Base-by-base conservation (phyloP, 331 rosid genomes). In the Saraca asoca region DNA sequence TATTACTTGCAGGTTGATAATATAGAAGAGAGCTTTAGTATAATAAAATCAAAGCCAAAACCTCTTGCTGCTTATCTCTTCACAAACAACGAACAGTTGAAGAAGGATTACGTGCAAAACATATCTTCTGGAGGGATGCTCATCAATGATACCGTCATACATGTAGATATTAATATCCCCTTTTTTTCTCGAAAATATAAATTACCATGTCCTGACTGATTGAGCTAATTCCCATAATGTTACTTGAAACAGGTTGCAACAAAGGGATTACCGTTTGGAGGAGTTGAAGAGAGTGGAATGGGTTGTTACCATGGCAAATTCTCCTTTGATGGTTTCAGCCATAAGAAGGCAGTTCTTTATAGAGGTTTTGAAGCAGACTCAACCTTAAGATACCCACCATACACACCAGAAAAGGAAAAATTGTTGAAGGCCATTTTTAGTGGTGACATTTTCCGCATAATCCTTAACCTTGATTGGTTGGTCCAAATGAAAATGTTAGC, bases 241-340 rank as follows among this genome's bases (percentile, higher is more conserved):
- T 58, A 33, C 45, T 50, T 14, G 16, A 24, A 67, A 79, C 84
- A 89, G 96, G 85, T 87, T 58, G 85, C 82, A 14, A 64, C 75
- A 15, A 51, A 48, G 0, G 90, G 95, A 6, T 78, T 90, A 64
- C 96, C 96, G 13, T 90, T 90, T 56, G 96, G 96, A 78, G 96
- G 96, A 60, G 92, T 90, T 1, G 96, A 78, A 70, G 96, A 90
- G 80, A 90, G 96, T 76, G 96, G 96, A 60, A 90, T 87, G 92
- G 96, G 95, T 0, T 68, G 70, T 17, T 90, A 90, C 68, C 96
- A 90, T 64, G 96, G 96, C 0, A 90, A 90, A 51, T 85, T 79
- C 78, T 87, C 96, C 0, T 90, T 83, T 63, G 91, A 90, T 70
- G 79, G 81, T 24, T 90, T 90, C 72, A 90, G 96, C 77, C 96